These are phyloP conservation scores for Neurospora sp. DNA, from an alignment of 495 filamentous ascomycete genomes.

Conservation along the genomic window DNA sequence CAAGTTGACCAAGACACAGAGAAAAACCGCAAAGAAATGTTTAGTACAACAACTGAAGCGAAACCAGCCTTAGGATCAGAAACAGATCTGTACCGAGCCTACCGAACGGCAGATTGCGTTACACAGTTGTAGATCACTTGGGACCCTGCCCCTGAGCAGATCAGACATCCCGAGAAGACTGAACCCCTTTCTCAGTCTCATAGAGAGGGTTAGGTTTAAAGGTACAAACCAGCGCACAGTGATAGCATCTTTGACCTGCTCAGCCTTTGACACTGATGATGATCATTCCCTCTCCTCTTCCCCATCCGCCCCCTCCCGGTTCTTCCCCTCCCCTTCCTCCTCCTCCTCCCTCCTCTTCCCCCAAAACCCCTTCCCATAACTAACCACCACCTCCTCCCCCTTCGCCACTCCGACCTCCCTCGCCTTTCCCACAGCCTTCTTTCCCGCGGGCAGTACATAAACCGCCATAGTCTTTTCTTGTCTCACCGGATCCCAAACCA, in stretches of 20 bases:
- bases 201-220: not conserved
- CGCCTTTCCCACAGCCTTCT: conserved; percentile 36
- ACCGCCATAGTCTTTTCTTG: conserved; percentile 48
- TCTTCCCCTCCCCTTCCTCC: conserved; percentile 3
- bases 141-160: not conserved
- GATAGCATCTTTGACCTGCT: not conserved
- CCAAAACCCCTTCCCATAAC: conserved; percentile 64
- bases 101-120: not conserved
- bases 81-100: not conserved
- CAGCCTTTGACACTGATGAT: not conserved
- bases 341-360: conserved; percentile 20
- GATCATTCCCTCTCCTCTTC: too few relatives aligned
- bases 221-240: not conserved
- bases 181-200: not conserved
- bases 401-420: conserved; percentile 19
- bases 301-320: not conserved
- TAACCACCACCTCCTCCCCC: conserved; percentile 42
- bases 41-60: not conserved
- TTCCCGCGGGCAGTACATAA: conserved; percentile 48
- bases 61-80: not conserved
- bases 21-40: too few relatives aligned
- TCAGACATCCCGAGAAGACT: not conserved
- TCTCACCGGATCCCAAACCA: conserved; percentile 36
- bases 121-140: not conserved
- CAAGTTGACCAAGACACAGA: not conserved